phyloP scores from a whole-genome alignment of 1,284 basidiomycete species.

The Porodaedalea pini region DNA sequence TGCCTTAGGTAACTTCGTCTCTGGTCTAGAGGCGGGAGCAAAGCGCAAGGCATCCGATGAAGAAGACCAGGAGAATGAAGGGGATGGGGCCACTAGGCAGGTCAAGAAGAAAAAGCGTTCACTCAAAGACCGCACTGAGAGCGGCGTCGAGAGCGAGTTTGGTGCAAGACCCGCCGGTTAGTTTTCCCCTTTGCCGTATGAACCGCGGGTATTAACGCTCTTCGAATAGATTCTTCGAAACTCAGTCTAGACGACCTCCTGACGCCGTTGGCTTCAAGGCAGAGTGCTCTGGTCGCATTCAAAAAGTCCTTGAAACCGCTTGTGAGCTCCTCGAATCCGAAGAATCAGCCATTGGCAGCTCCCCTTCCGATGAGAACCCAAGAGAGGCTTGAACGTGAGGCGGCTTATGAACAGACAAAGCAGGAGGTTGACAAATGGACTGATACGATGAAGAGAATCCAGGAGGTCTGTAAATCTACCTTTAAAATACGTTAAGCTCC shows the following conservation, averaged over 20 bases:
- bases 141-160: conserved; percentile 74
- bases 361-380: conserved; percentile 86
- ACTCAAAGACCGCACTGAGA: conserved; percentile 69
- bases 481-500: too few relatives aligned
- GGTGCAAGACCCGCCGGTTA: conserved; percentile 49
- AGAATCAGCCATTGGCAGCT: conserved; percentile 67
- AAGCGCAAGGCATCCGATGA: conserved; percentile 67
- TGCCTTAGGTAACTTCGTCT: conserved; percentile 69
- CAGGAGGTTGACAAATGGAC: conserved; percentile 94
- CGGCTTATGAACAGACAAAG: conserved; percentile 92
- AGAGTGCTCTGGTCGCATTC: conserved; percentile 58
- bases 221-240: conserved; percentile 43
- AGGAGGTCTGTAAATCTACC: conserved; percentile 51
- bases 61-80: conserved; percentile 24
- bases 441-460: conserved; percentile 84
- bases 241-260: conserved; percentile 75
- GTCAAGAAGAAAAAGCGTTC: conserved; percentile 54
- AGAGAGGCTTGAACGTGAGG: conserved; percentile 88
- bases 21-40: conserved; percentile 59
- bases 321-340: conserved; percentile 45
- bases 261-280: conserved; percentile 56
- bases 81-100: conserved; percentile 20
- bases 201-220: conserved; percentile 13
- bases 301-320: conserved; percentile 67
- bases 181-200: conserved; percentile 18